These are phyloP conservation scores for Cladophialophora immunda DNA, from an alignment of 2,329 filamentous ascomycete genomes.

Conservation along the genomic window DNA sequence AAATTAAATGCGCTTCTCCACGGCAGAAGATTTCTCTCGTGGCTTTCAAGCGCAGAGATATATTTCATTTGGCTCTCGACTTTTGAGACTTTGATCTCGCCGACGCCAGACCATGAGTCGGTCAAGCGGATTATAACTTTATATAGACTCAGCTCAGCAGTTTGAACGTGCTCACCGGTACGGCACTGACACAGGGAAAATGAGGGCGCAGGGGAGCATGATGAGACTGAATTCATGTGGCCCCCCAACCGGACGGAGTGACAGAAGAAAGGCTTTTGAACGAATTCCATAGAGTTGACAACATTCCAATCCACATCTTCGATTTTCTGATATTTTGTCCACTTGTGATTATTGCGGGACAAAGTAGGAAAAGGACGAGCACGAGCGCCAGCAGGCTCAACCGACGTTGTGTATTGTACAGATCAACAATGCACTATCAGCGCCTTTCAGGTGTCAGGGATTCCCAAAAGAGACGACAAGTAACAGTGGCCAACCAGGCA, in stretches of 20 bases:
- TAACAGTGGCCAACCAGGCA: neutral
- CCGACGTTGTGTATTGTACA: no score
- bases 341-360: no score
- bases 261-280: neutral
- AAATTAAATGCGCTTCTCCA: constrained; percentile 19
- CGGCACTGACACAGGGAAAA: neutral
- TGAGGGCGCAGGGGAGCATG: neutral
- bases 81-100: neutral
- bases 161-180: neutral
- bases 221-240: neutral
- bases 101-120: neutral
- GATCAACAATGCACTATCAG: no score
- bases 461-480: no score
- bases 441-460: neutral
- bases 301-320: neutral
- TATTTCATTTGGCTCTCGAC: neutral
- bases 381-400: no score
- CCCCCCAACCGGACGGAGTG: neutral
- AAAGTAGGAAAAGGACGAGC: no score
- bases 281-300: constrained; percentile 19
- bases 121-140: neutral
- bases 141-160: constrained; percentile 1
- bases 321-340: no score
- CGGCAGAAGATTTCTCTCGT: neutral
- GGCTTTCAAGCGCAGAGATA: neutral